Base-by-base conservation (phyloP, 2,329 filamentous ascomycete species). In the Diaporthe eres region DNA sequence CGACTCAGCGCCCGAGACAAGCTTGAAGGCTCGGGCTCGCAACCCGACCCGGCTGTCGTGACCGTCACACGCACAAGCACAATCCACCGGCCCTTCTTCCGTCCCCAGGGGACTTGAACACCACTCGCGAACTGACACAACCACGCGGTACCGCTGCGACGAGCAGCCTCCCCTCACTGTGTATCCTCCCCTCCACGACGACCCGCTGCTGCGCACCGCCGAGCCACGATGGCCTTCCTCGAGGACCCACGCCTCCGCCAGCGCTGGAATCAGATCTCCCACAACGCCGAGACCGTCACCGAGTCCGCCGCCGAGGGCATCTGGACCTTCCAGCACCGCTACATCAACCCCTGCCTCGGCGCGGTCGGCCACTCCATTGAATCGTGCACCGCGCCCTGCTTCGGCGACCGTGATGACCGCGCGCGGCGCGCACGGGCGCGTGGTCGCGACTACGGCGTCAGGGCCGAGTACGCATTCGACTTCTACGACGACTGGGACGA, bases 401-500 rank as follows among this genome's bases (percentile, higher is more conserved):
- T 92, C 49, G 93, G 94, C 72, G 92, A 91, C 81, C 91, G 91
- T 73, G 94, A 96, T 79, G 94, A 96, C 82, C 92, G 94, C 75
- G 87, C 92, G 67, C 92, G 94, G 42, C 91, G 94, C 74, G 85
- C 87, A 61, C 88, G 93, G 77, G 92, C 95, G 80, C 90, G 93
- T 60, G 89, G 90, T 28, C 86, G 89, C 12, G 86, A 87, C 34
- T 85, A 86, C 77, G 91, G 91, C 47, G 79, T 76, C 3, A 85
- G 92, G 71, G 94, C 95, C 39, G 96, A 98, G 84, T 91, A 94
- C 80, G 96, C 91, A 81, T 98, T 98, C 82, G 96, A 98, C 84
- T 98, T 98, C 83, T 98, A 98, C 86, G 96, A 98, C 84, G 96
- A 98, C 72, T 78, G 96, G 96, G 95, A 98, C 77, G 88, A 90